These are phyloP conservation scores for Planoprotostelium fungivorum DNA, from an alignment of 78 protist species.

Conservation along the genomic window DNA sequence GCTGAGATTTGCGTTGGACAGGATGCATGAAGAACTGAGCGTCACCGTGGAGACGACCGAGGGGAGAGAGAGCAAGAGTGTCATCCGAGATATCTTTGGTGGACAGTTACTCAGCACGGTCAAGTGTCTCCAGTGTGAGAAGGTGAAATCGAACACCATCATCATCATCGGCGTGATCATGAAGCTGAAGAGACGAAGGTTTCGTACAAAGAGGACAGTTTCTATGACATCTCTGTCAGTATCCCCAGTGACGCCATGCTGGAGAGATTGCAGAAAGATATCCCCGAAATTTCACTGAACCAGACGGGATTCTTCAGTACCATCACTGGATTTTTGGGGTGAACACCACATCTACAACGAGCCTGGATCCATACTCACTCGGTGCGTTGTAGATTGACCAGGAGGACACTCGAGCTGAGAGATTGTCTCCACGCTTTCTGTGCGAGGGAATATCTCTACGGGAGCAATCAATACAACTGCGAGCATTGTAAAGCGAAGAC, in stretches of 20 bases:
- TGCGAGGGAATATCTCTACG: not conserved
- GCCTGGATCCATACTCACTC: not conserved
- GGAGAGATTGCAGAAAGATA: not conserved
- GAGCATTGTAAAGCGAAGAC: conserved; percentile 3
- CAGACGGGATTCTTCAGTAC: not conserved
- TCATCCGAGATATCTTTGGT: conserved; percentile 7
- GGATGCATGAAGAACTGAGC: conserved; percentile 60
- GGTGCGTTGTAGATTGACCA: not conserved
- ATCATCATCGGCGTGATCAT: too few relatives aligned
- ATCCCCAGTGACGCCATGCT: not conserved
- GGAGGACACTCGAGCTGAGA: not conserved
- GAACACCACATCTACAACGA: not conserved
- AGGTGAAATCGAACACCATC: too few relatives aligned
- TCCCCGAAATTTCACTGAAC: not conserved
- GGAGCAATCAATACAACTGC: conserved; percentile 9
- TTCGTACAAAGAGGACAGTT: not conserved
- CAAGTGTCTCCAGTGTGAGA: not conserved
- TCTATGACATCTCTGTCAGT: conserved; percentile 5
- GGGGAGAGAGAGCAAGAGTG: not conserved
- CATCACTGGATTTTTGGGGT: not conserved
- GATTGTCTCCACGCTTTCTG: conserved; percentile 2
- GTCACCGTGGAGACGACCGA: not conserved
- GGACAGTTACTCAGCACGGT: not conserved
- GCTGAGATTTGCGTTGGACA: conserved; percentile 18
- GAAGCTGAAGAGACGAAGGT: not conserved